Percentiles rank a stretch among this genome's conserved stretches.
phyloP scores from a whole-genome alignment of 805 yeast species.

The Kluyveromyces siamensis region DNA sequence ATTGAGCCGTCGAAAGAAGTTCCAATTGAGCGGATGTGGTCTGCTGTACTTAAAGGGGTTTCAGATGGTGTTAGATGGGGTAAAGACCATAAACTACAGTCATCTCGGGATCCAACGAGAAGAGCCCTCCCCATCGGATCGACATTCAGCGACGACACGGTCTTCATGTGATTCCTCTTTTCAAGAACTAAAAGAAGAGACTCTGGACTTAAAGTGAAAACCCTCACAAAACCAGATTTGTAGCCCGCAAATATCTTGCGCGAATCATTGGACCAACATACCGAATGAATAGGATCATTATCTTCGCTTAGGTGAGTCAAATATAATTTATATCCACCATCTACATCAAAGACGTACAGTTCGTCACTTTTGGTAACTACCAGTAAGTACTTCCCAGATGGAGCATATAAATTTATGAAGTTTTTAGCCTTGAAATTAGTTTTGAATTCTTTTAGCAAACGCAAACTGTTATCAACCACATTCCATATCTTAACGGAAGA shows the following conservation, averaged over 20 bases:
- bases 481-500: constrained; percentile 18
- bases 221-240: constrained; percentile 11
- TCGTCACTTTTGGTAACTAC: constrained; percentile 35
- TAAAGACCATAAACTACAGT: constrained; percentile 47
- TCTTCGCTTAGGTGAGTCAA: not conserved
- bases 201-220: not conserved
- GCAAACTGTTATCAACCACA: constrained; percentile 10
- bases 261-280: constrained; percentile 28
- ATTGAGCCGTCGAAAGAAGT: constrained; percentile 2
- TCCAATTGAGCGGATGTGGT: not conserved
- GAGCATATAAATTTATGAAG: constrained; percentile 29
- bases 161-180: constrained; percentile 41
- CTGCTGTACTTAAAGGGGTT: not conserved
- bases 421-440: constrained; percentile 12
- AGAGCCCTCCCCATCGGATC: constrained; percentile 46
- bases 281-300: constrained; percentile 16
- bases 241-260: constrained; percentile 38
- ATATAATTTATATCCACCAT: constrained; percentile 23
- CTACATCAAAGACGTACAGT: constrained; percentile 30
- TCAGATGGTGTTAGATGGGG: constrained; percentile 30
- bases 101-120: constrained; percentile 43
- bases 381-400: constrained; percentile 39
- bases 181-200: constrained; percentile 8
- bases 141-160: constrained; percentile 37
- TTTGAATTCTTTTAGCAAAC: constrained; percentile 9